Conservation (phyloP, 2,329 filamentous ascomycete genomes). For the Trichoderma sp. region DNA sequence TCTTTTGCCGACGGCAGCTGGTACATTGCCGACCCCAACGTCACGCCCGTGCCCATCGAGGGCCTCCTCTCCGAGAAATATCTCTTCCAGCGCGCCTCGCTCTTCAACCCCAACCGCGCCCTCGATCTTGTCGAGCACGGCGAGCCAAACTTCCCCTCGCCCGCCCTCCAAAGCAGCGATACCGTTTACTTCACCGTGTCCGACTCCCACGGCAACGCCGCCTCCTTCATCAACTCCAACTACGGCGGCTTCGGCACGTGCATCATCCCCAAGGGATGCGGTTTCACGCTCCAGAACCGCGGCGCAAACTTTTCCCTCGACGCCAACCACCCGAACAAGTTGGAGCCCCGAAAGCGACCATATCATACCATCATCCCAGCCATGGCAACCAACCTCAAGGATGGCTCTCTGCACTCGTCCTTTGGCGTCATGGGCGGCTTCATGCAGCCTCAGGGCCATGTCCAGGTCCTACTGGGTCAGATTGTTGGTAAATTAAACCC, state of each 20-base stretch:
- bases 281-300: slow-evolving; percentile 93
- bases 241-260: slow-evolving; percentile 85
- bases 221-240: slow-evolving; percentile 96
- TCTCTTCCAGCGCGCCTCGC: slow-evolving; percentile 67
- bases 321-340: slow-evolving; percentile 73
- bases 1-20: slow-evolving; percentile 88
- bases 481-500: slow-evolving; percentile 79
- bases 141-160: slow-evolving; percentile 56
- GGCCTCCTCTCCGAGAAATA: slow-evolving; percentile 74
- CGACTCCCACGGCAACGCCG: slow-evolving; percentile 82
- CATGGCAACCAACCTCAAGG: slow-evolving; percentile 76
- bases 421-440: slow-evolving; percentile 98
- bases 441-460: slow-evolving; percentile 97
- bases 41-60: slow-evolving; percentile 67
- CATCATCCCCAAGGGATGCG: slow-evolving; percentile 83
- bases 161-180: slow-evolving; percentile 83
- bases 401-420: slow-evolving; percentile 77
- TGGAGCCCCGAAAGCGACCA: slow-evolving; percentile 82
- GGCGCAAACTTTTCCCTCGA: slow-evolving; percentile 82
- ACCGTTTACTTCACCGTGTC: slow-evolving; percentile 93
- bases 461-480: slow-evolving; percentile 91
- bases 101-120: slow-evolving; percentile 62
- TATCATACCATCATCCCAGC: slow-evolving; percentile 99
- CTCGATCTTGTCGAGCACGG: slow-evolving; percentile 69
- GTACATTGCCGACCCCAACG: slow-evolving; percentile 85